Conservation (phyloP, 257 asterid species). For the Ligustrum vulgare region DNA sequence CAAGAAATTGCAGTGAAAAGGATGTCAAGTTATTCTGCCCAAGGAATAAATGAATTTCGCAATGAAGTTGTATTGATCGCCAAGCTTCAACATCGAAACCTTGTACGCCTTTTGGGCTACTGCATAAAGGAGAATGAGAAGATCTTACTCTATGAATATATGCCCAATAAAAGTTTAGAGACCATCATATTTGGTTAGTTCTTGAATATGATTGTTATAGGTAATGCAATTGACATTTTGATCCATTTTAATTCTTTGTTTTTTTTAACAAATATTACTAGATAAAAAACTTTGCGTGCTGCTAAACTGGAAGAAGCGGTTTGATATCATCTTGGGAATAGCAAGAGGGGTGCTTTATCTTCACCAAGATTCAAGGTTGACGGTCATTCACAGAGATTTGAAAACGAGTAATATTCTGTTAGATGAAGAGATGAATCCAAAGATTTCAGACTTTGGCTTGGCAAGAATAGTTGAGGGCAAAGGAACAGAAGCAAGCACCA, state of each 20-base stretch:
- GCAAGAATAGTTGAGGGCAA: conserved; percentile 3
- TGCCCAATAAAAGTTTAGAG: conserved; percentile 53
- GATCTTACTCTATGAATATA: conserved; percentile 41
- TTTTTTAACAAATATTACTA: background rate
- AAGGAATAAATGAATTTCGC: conserved; percentile 45
- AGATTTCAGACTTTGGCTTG: conserved; percentile 34
- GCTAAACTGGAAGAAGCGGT: conserved; percentile 38
- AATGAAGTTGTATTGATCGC: conserved; percentile 46
- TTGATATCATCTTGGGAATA: conserved; percentile 36
- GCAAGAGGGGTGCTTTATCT: conserved; percentile 47
- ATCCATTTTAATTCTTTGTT: background rate
- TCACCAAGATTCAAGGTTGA: conserved; percentile 43
- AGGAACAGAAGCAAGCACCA: background rate
- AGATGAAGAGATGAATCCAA: conserved; percentile 45
- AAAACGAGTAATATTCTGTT: conserved; percentile 40
- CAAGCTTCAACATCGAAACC: conserved; percentile 51
- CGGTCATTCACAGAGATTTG: conserved; percentile 40
- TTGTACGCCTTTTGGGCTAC: conserved; percentile 47
- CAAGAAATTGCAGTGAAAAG: conserved; percentile 48
- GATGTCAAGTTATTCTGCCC: conserved; percentile 35
- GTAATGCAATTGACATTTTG: background rate
- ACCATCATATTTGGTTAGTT: conserved; percentile 42
- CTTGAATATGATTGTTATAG: background rate
- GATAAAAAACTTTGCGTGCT: conserved; percentile 26
- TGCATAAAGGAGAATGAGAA: conserved; percentile 41